phyloP scores from a whole-genome alignment of 139 green algal species.

The Tetratostichococcus sp. region DNA sequence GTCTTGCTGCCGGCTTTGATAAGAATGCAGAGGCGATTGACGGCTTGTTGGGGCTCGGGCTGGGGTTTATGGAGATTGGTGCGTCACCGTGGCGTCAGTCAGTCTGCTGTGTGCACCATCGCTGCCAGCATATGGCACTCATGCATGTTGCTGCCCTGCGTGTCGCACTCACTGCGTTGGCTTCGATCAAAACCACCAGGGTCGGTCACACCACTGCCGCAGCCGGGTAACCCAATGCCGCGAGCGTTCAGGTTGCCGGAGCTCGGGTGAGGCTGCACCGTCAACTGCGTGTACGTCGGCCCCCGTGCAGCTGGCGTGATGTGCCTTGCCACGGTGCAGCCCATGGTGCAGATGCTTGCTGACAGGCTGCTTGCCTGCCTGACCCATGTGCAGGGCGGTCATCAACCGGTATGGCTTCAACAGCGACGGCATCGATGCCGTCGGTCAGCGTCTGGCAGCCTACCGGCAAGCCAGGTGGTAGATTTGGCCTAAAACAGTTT shows the following conservation, averaged over 20 bases:
- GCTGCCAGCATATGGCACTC: no score
- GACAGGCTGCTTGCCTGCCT: no score
- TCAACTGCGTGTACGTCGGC: no score
- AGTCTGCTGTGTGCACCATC: neutral
- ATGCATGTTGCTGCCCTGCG: neutral
- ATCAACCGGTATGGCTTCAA: slow-evolving; percentile 99
- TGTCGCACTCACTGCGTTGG: no score
- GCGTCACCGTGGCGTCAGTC: slow-evolving; percentile 7
- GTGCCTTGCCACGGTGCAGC: neutral
- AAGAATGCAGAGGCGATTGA: slow-evolving; percentile 88
- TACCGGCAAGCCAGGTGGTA: slow-evolving; percentile 20
- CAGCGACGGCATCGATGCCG: slow-evolving; percentile 79
- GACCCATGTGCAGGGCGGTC: slow-evolving; percentile 76
- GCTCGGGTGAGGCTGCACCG: slow-evolving; percentile 52
- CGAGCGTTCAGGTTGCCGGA: slow-evolving; percentile 85
- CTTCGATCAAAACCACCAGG: no score
- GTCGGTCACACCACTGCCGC: slow-evolving; percentile 85
- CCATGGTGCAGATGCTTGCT: no score
- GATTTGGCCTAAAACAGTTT: neutral
- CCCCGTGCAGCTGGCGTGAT: no score
- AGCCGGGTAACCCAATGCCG: slow-evolving; percentile 91
- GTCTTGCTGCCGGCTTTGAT: slow-evolving; percentile 96
- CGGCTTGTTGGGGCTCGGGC: slow-evolving; percentile 77
- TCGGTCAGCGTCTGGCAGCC: slow-evolving; percentile 52
- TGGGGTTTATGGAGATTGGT: slow-evolving; percentile 94